Base-by-base conservation (phyloP, 2,329 filamentous ascomycete species). In the Epichloe scottii region DNA sequence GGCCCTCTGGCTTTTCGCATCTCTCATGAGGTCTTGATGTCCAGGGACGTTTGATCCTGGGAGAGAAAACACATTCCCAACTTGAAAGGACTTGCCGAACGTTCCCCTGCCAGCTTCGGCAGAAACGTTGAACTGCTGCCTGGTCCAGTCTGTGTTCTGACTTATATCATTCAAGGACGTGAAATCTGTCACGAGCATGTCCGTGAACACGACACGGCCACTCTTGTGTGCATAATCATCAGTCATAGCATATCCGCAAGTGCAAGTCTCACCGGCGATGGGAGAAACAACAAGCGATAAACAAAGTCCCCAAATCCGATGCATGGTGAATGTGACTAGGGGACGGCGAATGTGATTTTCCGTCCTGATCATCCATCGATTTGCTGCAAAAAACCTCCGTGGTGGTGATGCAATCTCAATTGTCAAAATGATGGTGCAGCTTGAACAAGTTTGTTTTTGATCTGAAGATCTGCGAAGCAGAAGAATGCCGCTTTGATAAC, bases 161-260 rank as follows among this genome's bases (percentile, higher is more conserved):
- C 71, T 66, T 45, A 79, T 67, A 51, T 75, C 63, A 10, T 67
- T 58, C 38, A 78, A 61, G 53, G 78, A 77, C 3, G 81, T 68
- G 61, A 90, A 90, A 66, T 90, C 82, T 19, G 83, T 83, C 61
- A 89, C 85, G 48, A 87, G 66, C 11, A 81, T 62, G 53, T 89
- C 81, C 2, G 83, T 87, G 63, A 86, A 89, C 49, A 85, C 61
- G 40, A 71, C 66, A 45, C 65, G 59, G 6, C 59, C 52, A 4
- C 62, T 56, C 30, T 68, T 66, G 44, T 66, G 60, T n/a, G 69
- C 71, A 39, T 30, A 30, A 30, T 51, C 30, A 5, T 72, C 66
- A 54, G 69, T 71, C 43, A 82, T 66, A 3, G 75, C 75, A 64
- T 88, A 90, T 48, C 86, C 87, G 62, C 87, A 91, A 59, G 85